Percentiles rank a stretch among this genome's conserved stretches.
phyloP scores from a whole-genome alignment of 2,329 filamentous ascomycete species.

The Orbilia ellipsospora region DNA sequence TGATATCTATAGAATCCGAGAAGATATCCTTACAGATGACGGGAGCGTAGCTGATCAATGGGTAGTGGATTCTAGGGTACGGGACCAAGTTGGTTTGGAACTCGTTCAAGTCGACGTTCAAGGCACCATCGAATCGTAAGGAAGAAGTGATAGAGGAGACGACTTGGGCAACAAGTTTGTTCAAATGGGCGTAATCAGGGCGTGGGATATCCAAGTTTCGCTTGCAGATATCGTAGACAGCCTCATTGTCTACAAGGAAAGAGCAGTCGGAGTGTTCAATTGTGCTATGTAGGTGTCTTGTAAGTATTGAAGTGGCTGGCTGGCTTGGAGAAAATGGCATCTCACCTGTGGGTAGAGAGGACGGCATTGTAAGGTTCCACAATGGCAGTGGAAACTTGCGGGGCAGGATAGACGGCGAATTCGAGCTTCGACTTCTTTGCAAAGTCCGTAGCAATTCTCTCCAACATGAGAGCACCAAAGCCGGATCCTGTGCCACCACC shows the following conservation, averaged over 20 bases:
- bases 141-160: slow-evolving; percentile 75
- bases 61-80: slow-evolving; percentile 75
- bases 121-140: slow-evolving; percentile 73
- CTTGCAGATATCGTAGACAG: slow-evolving; percentile 75
- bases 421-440: slow-evolving; percentile 77
- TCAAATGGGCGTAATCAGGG: slow-evolving; percentile 73
- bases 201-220: slow-evolving; percentile 74
- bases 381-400: slow-evolving; percentile 73
- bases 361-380: slow-evolving; percentile 76
- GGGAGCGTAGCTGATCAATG: slow-evolving; percentile 73
- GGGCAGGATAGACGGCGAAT: slow-evolving; percentile 74
- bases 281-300: slow-evolving; percentile 63
- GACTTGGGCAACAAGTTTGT: slow-evolving; percentile 75
- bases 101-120: slow-evolving; percentile 76
- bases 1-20: not conserved
- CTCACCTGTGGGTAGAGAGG: slow-evolving; percentile 65
- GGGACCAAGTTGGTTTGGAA: slow-evolving; percentile 77
- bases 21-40: slow-evolving; percentile 66
- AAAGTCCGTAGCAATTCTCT: slow-evolving; percentile 73
- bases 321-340: too few relatives aligned
- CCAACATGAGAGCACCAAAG: slow-evolving; percentile 73
- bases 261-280: slow-evolving; percentile 76
- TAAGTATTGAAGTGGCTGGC: not conserved
- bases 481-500: slow-evolving; percentile 76
- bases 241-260: slow-evolving; percentile 76